A percentile compares a stretch with the other conserved stretches of the same genome.
Conservation (phyloP, 805 yeast species). For the Metschnikowia rubicola region DNA sequence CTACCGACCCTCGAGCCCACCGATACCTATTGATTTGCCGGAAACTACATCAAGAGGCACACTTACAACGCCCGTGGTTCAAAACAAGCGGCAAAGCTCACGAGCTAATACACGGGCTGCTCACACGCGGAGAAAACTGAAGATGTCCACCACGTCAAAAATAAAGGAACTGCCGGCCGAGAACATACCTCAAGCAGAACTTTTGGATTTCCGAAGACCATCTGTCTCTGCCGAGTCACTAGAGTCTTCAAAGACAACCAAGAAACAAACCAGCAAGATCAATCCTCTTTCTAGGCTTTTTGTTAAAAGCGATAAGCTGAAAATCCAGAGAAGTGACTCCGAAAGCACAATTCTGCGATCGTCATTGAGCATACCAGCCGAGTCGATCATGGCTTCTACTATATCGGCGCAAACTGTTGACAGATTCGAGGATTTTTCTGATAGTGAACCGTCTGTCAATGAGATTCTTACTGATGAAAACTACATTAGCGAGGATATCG, state of each 20-base stretch:
- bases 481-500: constrained; percentile 3
- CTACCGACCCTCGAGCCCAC: constrained; percentile 16
- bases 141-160: not conserved
- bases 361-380: constrained; percentile 1
- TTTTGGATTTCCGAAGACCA: constrained; percentile 3
- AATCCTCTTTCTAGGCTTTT: constrained; percentile 15
- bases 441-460: not conserved
- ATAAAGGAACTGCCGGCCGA: constrained; percentile 4
- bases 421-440: not conserved
- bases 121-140: constrained; percentile 9
- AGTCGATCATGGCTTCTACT: not conserved
- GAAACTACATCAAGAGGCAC: not conserved
- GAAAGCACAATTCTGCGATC: constrained; percentile 12
- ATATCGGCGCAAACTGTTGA: constrained; percentile 1
- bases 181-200: not conserved
- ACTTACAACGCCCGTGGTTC: not conserved
- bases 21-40: constrained; percentile 16
- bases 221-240: constrained; percentile 2
- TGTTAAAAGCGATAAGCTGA: constrained; percentile 8
- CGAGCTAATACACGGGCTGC: constrained; percentile 4
- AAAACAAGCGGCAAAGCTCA: constrained; percentile 10
- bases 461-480: constrained; percentile 3
- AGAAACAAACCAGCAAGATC: constrained; percentile 6
- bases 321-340: constrained; percentile 5
- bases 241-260: not conserved